A percentile compares a stretch with the other conserved stretches of the same genome.
Evolutionary conservation across 2,329 filamentous ascomycete genomes (phyloP).

Genomic region (Verticillium albo-atrum): DNA sequence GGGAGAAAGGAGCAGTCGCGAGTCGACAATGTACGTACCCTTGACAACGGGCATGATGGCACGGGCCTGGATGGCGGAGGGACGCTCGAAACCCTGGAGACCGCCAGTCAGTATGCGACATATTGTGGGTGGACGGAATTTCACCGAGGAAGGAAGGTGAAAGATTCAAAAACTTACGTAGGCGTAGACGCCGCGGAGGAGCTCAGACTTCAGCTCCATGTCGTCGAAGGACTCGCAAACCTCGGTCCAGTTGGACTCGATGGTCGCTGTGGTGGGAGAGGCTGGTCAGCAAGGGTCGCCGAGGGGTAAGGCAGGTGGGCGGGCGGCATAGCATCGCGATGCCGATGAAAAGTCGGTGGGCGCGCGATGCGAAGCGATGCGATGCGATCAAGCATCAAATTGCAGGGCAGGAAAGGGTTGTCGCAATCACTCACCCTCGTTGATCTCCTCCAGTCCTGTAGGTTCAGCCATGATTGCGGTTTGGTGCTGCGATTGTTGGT

Average conservation of each 20-base stretch:
- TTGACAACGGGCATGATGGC: constrained; percentile 99
- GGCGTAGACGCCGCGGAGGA: constrained; percentile 69
- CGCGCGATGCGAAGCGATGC: constrained; percentile 2
- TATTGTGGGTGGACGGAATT: neutral
- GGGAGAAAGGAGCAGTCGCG: neutral
- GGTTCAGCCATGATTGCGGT: constrained; percentile 82
- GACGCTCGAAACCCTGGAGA: constrained; percentile 60
- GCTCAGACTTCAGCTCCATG: constrained; percentile 95
- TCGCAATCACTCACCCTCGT: constrained; percentile 6
- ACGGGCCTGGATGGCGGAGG: constrained; percentile 99
- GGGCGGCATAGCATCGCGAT: neutral
- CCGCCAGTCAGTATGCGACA: neutral
- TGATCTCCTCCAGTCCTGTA: neutral
- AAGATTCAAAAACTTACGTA: neutral
- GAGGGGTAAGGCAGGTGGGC: neutral
- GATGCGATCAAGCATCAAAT: neutral
- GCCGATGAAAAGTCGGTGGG: neutral
- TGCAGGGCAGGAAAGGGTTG: neutral
- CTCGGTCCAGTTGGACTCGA: constrained; percentile 98
- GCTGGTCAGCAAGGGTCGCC: neutral
- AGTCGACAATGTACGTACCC: constrained; percentile 54
- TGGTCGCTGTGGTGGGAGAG: constrained; percentile 27
- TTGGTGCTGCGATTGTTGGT: constrained; percentile 28
- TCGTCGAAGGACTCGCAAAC: constrained; percentile 98
- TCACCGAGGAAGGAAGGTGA: neutral